A percentile compares a stretch with the other conserved stretches of the same genome.
Conservation (phyloP, 495 filamentous ascomycete species). For the Talaromyces wortmannii region DNA sequence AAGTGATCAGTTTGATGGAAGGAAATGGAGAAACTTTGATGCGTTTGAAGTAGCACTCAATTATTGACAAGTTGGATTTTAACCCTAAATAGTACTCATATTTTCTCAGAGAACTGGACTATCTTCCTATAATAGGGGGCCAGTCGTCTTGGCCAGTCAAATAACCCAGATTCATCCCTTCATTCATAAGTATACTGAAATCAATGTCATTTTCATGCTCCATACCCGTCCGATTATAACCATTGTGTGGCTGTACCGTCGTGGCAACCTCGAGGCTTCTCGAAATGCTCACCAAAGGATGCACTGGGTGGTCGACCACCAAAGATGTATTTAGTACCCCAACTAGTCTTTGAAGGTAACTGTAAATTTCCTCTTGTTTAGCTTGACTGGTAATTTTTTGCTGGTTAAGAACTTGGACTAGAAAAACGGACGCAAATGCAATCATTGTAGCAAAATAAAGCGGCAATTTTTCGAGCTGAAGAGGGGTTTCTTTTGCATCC, state of each 20-base stretch:
- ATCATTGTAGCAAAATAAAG: constrained; percentile 42
- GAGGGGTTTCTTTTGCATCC: background rate
- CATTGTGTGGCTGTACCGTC: no score
- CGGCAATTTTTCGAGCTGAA: constrained; percentile 28
- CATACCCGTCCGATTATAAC: no score
- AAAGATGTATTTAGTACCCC: background rate
- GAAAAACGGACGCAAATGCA: constrained; percentile 36
- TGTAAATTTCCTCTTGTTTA: background rate
- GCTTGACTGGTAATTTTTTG: background rate
- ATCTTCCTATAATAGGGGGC: no score
- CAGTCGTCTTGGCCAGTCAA: no score
- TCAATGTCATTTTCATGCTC: no score
- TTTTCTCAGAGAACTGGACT: no score
- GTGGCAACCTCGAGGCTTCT: background rate
- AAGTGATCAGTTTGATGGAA: background rate
- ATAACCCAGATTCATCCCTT: no score
- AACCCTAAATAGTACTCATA: no score
- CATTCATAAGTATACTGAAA: no score
- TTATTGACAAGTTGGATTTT: background rate
- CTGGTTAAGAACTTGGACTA: constrained; percentile 23
- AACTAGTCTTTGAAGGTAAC: background rate
- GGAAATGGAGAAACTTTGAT: constrained; percentile 17
- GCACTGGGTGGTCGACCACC: background rate
- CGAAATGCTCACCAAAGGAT: background rate
- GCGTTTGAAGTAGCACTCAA: constrained; percentile 19